These are phyloP conservation scores for Athelia psychrophila DNA, from an alignment of 1,284 basidiomycete species.

Conservation along the genomic window DNA sequence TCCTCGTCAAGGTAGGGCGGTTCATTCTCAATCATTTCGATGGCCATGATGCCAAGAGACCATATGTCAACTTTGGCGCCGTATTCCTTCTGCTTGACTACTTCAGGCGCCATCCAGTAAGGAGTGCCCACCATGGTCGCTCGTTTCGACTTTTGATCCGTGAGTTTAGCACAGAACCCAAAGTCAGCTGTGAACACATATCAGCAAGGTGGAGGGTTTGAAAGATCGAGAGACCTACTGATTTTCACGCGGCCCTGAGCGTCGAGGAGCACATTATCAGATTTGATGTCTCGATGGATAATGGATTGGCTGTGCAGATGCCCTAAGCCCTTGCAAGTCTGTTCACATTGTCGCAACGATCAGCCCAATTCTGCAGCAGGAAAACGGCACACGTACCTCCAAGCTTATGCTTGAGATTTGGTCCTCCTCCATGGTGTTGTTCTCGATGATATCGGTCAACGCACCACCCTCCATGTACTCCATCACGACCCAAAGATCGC, in stretches of 20 bases:
- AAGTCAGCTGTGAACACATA: constrained; percentile 75
- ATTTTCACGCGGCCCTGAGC: constrained; percentile 94
- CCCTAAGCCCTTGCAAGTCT: constrained; percentile 95
- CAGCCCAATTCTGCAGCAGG: not conserved
- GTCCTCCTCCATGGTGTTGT: constrained; percentile 94
- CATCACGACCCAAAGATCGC: constrained; percentile 99
- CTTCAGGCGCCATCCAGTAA: constrained; percentile 99
- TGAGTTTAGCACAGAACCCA: constrained; percentile 97
- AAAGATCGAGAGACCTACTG: constrained; percentile 54
- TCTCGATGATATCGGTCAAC: constrained; percentile 96
- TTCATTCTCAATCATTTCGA: constrained; percentile 99
- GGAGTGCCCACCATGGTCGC: constrained; percentile 99
- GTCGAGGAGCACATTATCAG: constrained; percentile 94
- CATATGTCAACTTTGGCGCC: constrained; percentile 99
- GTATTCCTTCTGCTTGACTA: constrained; percentile 99
- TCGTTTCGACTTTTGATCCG: constrained; percentile 97
- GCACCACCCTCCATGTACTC: constrained; percentile 99
- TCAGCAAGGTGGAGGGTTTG: constrained; percentile 1
- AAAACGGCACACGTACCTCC: constrained; percentile 61
- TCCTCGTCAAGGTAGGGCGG: constrained; percentile 98
- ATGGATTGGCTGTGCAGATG: constrained; percentile 94
- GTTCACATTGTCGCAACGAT: constrained; percentile 1
- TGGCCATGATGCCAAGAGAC: constrained; percentile 99
- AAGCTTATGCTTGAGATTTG: constrained; percentile 94
- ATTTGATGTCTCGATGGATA: constrained; percentile 99